Evolutionary conservation across 2,329 filamentous ascomycete genomes (phyloP), one percentile per base, ranked within the genome.

Genomic region (Coniochaeta pulveracea): DNA sequence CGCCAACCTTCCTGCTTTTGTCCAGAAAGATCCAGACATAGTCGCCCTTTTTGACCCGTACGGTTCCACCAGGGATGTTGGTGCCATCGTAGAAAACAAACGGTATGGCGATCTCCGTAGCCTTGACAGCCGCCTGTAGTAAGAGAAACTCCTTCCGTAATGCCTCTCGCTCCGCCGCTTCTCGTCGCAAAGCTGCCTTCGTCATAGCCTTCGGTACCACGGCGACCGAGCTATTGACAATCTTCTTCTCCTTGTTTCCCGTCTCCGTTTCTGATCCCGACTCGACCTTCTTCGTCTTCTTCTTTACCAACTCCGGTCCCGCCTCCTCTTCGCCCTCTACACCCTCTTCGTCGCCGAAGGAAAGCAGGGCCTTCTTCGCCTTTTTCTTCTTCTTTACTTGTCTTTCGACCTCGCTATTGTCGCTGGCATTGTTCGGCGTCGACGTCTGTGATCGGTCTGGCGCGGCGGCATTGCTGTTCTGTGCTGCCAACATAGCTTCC

Each of bases 11-110:
- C 40, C 89, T 71, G 47, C 85, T 91, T 49, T 82, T 79, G 56
- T 98, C 91, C 3, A 98, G 63, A 43, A 96, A 94, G 2, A 95
- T 62, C 91, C 91, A 96, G 17, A 93, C 69, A 36, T 77, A 80
- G 49, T 96, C 91, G 8, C 91, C 89, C 58, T 98, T 98, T 56
- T 86, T 93, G 33, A 96, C 73, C 38, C 80, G 78, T 30, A 89
- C 88, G 10, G 72, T 72, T 2, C 89, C 88, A 11, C 86, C 85
- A 0, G 88, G 83, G 9, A 83, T 81, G 52, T 93, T 89, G 15
- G 85, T 85, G 11, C 91, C 91, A 45, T 96, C 89, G 59, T 95
- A 96, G 52, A 96, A 96, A 4, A 96, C 85, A 55, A 96, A 98
- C 0, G 91, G 91, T 19, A 98, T 80, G 11, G 82, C 69, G 35